Evolutionary conservation across 1,284 basidiomycete genomes (phyloP).

Genomic region (Moniliophthora roreri): DNA sequence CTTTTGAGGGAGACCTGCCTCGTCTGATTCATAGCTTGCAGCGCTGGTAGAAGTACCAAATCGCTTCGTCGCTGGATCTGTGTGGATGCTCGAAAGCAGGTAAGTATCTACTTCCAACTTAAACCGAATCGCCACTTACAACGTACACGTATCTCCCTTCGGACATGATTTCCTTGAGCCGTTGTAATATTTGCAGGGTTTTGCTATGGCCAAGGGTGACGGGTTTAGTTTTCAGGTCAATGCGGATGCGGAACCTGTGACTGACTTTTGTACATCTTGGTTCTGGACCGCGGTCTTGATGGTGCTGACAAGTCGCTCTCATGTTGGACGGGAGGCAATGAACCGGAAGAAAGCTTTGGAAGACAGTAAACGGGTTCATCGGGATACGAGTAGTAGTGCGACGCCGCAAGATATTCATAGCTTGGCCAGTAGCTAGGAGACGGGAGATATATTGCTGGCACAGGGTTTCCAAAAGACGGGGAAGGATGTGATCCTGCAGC

Average conservation of each 20-base stretch:
- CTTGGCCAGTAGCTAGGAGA: not conserved
- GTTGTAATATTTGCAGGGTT: constrained; percentile 63
- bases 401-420: not conserved
- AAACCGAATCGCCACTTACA: constrained; percentile 42
- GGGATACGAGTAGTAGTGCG: not conserved
- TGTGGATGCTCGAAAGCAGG: constrained; percentile 35
- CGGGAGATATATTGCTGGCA: no score
- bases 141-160: constrained; percentile 64
- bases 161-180: constrained; percentile 46
- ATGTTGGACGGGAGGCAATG: not conserved
- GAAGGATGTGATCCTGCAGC: not conserved
- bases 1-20: constrained; percentile 26
- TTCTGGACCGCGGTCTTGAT: constrained; percentile 3
- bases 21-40: constrained; percentile 11
- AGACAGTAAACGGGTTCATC: not conserved
- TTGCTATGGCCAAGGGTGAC: constrained; percentile 41
- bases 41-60: constrained; percentile 20
- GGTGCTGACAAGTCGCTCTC: not conserved
- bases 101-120: constrained; percentile 8
- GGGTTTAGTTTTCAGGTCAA: not conserved
- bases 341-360: not conserved
- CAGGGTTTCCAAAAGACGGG: not conserved
- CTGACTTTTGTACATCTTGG: constrained; percentile 41
- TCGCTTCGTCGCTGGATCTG: constrained; percentile 10
- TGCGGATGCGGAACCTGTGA: constrained; percentile 4